Percentiles rank a stretch among this genome's conserved stretches.
phyloP scores from a whole-genome alignment of 208 protist species.

The Zelonia costaricensis region DNA sequence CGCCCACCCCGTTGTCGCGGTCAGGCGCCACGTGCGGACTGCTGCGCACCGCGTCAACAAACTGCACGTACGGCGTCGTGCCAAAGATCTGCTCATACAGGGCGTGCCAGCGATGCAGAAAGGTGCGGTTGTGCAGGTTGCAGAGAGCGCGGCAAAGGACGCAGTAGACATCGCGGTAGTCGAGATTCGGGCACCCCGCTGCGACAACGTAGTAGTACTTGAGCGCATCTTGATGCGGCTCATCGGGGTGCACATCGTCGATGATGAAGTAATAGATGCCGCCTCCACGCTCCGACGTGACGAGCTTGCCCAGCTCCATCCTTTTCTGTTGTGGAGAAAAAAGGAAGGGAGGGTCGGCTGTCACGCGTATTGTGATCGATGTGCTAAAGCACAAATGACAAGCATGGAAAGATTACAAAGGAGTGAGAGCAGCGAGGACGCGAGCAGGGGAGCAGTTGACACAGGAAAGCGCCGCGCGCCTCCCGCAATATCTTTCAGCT shows the following conservation, averaged over 20 bases:
- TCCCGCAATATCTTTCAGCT: too few species aligned
- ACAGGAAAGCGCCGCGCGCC: too few species aligned
- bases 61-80: slow-evolving; percentile 40
- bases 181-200: slow-evolving; percentile 2
- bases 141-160: slow-evolving; percentile 60
- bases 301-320: slow-evolving; percentile 55
- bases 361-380: too few species aligned
- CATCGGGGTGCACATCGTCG: slow-evolving; percentile 52
- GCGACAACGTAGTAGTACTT: slow-evolving; percentile 68
- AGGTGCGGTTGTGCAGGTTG: slow-evolving; percentile 19
- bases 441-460: too few species aligned
- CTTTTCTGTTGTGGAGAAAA: too few species aligned
- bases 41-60: slow-evolving; percentile 37
- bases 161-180: slow-evolving; percentile 50
- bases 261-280: slow-evolving; percentile 70
- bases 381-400: too few species aligned
- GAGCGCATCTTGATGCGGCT: slow-evolving; percentile 28
- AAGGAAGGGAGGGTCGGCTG: too few species aligned
- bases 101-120: slow-evolving; percentile 50
- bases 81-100: slow-evolving; percentile 57
- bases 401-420: too few species aligned
- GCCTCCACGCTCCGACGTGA: slow-evolving; percentile 25
- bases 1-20: not conserved
- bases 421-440: too few species aligned
- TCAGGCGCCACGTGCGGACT: slow-evolving; percentile 17